phyloP scores from a whole-genome alignment of 1,284 basidiomycete genomes.

The Pterulicium gracile region DNA sequence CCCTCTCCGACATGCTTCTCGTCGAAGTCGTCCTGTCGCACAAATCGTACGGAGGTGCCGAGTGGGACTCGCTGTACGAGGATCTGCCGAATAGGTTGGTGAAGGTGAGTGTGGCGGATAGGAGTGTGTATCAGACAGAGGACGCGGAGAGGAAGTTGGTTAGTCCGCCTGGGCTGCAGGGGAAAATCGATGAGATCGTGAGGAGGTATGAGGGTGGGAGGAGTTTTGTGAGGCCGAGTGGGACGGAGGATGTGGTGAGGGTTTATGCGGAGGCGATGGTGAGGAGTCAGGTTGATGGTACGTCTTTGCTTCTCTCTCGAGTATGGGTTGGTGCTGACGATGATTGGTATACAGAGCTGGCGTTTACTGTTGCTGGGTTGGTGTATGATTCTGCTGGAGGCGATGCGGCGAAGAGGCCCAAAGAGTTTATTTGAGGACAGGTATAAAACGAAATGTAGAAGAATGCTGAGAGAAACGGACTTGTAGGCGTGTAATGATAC shows the following conservation, averaged over 20 bases:
- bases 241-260: conserved; percentile 96
- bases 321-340: conserved; percentile 4
- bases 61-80: conserved; percentile 92
- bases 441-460: too few relatives aligned
- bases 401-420: conserved; percentile 53
- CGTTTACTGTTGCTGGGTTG: conserved; percentile 72
- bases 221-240: conserved; percentile 92
- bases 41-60: conserved; percentile 71
- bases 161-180: conserved; percentile 74
- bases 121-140: conserved; percentile 80
- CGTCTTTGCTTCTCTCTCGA: conserved; percentile 17
- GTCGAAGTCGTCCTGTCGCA: conserved; percentile 91
- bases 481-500: too few relatives aligned
- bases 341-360: conserved; percentile 45
- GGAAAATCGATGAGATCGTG: conserved; percentile 80
- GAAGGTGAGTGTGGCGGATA: conserved; percentile 85
- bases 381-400: conserved; percentile 75
- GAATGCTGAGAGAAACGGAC: too few relatives aligned
- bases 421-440: conserved; percentile 56
- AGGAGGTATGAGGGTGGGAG: conserved; percentile 77
- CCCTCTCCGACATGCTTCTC: conserved; percentile 91
- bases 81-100: conserved; percentile 96
- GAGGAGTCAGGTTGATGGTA: conserved; percentile 74
- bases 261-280: conserved; percentile 92
- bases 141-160: conserved; percentile 90